These are phyloP conservation scores for Monosporascus sp. DNA, from an alignment of 2,329 filamentous ascomycete species.

Conservation along the genomic window DNA sequence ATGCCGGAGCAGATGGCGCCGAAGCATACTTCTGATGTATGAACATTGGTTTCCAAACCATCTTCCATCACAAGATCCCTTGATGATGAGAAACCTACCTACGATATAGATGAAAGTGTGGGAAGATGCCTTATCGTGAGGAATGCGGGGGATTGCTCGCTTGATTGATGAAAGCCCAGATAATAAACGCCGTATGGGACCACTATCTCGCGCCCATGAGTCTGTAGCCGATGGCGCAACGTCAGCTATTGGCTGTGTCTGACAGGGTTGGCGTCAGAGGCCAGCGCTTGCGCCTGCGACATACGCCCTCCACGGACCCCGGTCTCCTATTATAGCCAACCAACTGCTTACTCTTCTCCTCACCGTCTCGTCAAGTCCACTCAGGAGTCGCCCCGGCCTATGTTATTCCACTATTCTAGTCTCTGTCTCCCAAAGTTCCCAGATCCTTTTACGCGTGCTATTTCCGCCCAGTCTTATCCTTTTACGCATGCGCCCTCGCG, in stretches of 20 bases:
- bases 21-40: no score
- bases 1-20: no score
- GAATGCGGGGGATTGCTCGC: constrained; percentile 11
- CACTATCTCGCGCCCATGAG: constrained; percentile 13
- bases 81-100: no score
- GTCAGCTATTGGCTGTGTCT: constrained; percentile 17
- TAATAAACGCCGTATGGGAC: constrained; percentile 21
- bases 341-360: constrained; percentile 17
- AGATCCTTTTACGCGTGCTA: constrained; percentile 13
- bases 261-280: constrained; percentile 15
- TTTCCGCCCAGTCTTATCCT: not conserved
- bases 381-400: constrained; percentile 7
- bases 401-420: constrained; percentile 10
- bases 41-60: no score
- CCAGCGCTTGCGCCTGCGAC: constrained; percentile 33
- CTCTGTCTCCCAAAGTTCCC: constrained; percentile 2
- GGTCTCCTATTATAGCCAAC: constrained; percentile 33
- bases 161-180: not conserved
- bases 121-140: not conserved
- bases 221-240: constrained; percentile 23
- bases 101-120: no score
- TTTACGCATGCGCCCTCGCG: constrained; percentile 19
- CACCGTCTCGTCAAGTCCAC: constrained; percentile 9
- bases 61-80: no score
- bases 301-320: constrained; percentile 17